Evolutionary conservation across 257 asterid species (phyloP).

Genomic region (Linderniella brevidens): DNA sequence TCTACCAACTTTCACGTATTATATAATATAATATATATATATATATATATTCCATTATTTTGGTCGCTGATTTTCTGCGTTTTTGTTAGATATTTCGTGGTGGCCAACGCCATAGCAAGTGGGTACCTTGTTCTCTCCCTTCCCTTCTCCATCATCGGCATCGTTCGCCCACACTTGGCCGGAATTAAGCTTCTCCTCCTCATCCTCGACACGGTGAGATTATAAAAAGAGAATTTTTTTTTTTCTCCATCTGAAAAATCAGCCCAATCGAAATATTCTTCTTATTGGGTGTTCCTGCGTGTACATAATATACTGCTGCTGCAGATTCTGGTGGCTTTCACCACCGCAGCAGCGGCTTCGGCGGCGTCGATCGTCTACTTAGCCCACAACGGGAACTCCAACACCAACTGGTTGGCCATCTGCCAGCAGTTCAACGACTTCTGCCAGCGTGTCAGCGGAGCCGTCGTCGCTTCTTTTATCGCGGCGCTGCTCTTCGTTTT

Average conservation of each 20-base stretch:
- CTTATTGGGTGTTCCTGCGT: no score
- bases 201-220: constrained; percentile 22
- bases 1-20: constrained; percentile 28
- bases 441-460: constrained; percentile 30
- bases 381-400: constrained; percentile 32
- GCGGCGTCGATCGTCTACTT: constrained; percentile 36
- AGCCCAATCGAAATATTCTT: not conserved
- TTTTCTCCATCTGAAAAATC: not conserved
- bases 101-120: constrained; percentile 29
- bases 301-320: not conserved
- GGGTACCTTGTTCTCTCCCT: constrained; percentile 30
- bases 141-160: constrained; percentile 30
- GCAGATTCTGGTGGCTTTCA: constrained; percentile 21
- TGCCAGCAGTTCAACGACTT: constrained; percentile 29
- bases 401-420: constrained; percentile 31
- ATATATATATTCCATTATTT: no score
- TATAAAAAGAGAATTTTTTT: not conserved
- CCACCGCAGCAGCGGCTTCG: constrained; percentile 28
- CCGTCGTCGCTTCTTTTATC: constrained; percentile 30
- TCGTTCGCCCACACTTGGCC: constrained; percentile 24
- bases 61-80: not conserved
- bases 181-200: constrained; percentile 31
- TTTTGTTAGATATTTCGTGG: constrained; percentile 22
- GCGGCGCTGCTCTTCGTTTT: constrained; percentile 18
- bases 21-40: no score